phyloP scores from a whole-genome alignment of 139 green algal species.

The Chlamydomonas sp. region DNA sequence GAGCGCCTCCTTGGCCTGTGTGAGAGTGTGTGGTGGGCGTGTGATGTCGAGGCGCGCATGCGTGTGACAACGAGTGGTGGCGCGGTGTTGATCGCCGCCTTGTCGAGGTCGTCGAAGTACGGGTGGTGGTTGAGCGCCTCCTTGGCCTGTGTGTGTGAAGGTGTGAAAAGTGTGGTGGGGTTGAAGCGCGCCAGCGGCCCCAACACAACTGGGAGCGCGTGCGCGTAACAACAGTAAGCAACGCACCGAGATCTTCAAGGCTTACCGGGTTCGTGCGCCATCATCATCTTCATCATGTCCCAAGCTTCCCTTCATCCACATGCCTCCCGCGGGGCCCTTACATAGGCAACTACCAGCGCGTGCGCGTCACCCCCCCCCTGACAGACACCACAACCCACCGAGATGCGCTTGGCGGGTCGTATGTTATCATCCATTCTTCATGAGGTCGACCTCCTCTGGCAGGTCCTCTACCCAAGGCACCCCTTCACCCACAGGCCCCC shows the following conservation, averaged over 20 bases:
- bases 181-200: background rate
- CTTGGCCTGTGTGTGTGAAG: constrained; percentile 63
- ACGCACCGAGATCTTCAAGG: no score
- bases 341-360: no score
- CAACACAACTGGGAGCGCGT: background rate
- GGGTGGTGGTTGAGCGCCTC: constrained; percentile 80
- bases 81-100: constrained; percentile 44
- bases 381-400: no score
- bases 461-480: no score
- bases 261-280: no score
- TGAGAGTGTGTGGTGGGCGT: background rate
- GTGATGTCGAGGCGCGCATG: background rate
- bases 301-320: background rate
- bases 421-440: no score
- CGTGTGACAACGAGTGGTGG: background rate
- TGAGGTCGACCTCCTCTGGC: no score
- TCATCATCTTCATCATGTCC: background rate
- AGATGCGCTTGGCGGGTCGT: no score
- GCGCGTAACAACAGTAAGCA: background rate
- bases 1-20: constrained; percentile 87
- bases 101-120: constrained; percentile 90
- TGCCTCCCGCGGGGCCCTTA: no score
- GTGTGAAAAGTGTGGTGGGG: background rate
- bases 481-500: no score
- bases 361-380: no score